Conservation (phyloP, 306 rosid genomes). For the Crataegus laevigata region DNA sequence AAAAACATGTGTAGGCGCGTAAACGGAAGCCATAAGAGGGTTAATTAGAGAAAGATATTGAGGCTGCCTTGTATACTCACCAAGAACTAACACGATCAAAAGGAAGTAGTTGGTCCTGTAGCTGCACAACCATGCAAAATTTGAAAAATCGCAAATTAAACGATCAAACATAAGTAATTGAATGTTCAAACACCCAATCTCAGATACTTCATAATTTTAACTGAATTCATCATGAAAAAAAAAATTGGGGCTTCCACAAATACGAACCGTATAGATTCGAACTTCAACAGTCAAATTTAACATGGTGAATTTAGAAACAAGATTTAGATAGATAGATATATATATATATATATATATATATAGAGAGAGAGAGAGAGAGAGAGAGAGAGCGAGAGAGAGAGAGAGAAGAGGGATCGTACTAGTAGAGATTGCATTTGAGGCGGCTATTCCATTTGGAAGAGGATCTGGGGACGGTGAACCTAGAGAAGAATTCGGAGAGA, state of each 20-base stretch:
- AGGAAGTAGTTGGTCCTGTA: slow-evolving; percentile 92
- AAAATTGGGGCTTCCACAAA: neutral
- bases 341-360: too few species aligned
- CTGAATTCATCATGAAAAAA: neutral
- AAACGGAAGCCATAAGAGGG: neutral
- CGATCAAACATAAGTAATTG: neutral
- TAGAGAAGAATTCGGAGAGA: slow-evolving; percentile 81
- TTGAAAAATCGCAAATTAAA: neutral
- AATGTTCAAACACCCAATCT: neutral
- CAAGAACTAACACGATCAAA: slow-evolving; percentile 68
- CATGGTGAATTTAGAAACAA: neutral
- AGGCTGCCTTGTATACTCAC: slow-evolving; percentile 39
- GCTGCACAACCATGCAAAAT: slow-evolving; percentile 40
- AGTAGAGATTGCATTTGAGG: slow-evolving; percentile 97
- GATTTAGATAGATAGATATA: too few species aligned
- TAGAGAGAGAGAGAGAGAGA: too few species aligned
- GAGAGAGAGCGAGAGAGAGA: too few species aligned
- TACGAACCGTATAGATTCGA: neutral
- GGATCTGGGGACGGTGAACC: slow-evolving; percentile 80
- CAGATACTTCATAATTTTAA: neutral
- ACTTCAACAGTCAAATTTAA: neutral
- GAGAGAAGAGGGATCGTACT: slow-evolving; percentile 31
- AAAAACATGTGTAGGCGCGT: neutral
- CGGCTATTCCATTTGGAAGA: slow-evolving; percentile 87
- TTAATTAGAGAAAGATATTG: neutral